Evolutionary conservation across 306 rosid species (phyloP).

Genomic region (Castanea crenata): DNA sequence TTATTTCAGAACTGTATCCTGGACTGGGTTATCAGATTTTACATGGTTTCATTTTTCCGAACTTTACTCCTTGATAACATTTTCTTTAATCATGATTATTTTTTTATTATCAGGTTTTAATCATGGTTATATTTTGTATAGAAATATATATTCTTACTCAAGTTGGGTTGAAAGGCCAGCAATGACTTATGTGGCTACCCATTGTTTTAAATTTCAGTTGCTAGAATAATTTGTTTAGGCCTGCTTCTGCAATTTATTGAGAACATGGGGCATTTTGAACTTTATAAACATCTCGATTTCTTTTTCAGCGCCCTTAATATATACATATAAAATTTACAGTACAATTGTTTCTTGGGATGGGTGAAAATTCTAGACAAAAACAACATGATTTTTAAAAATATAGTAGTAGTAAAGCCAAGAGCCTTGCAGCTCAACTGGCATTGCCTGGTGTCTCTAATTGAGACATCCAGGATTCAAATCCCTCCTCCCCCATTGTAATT

Average conservation of each 20-base stretch:
- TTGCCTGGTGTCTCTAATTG: too few species aligned
- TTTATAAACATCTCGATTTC: background rate
- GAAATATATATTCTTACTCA: background rate
- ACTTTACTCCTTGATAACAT: background rate
- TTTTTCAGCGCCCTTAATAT: background rate
- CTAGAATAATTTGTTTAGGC: background rate
- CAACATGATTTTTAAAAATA: background rate
- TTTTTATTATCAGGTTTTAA: too few species aligned
- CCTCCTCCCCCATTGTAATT: too few species aligned
- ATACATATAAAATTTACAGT: too few species aligned
- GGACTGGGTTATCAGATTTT: constrained; percentile 9
- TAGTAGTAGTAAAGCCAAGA: too few species aligned
- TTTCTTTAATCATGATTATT: background rate
- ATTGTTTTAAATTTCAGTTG: background rate
- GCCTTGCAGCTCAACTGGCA: too few species aligned
- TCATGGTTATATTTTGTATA: background rate
- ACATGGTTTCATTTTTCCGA: background rate
- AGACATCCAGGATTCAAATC: too few species aligned
- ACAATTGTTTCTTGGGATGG: background rate
- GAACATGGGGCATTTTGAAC: background rate
- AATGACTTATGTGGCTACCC: background rate
- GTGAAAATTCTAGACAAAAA: background rate
- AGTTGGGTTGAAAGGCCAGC: background rate
- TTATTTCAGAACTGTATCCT: background rate
- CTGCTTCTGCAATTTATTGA: background rate